These are phyloP conservation scores for Vigna hirtella DNA, from an alignment of 306 rosid species.

Conservation along the genomic window DNA sequence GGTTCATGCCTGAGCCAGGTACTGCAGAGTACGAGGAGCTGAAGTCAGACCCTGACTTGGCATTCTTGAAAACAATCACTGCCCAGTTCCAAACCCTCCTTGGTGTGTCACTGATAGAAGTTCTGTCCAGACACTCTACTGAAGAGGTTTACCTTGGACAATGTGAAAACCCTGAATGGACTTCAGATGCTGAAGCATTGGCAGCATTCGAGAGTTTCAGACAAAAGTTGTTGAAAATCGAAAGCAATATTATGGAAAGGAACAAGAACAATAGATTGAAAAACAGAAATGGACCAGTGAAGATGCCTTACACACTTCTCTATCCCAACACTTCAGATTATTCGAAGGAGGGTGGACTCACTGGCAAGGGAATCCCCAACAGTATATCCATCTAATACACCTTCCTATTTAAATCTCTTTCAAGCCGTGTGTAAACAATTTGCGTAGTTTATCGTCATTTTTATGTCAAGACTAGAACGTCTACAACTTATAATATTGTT, in stretches of 20 bases:
- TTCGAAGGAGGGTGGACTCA: constrained; percentile 75
- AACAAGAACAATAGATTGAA: constrained; percentile 66
- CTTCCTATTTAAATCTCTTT: not conserved
- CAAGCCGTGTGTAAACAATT: not conserved
- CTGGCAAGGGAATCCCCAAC: constrained; percentile 95
- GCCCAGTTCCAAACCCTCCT: constrained; percentile 88
- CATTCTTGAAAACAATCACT: constrained; percentile 86
- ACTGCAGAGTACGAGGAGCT: constrained; percentile 78
- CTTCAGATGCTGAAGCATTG: constrained; percentile 59
- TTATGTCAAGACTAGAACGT: constrained; percentile 24
- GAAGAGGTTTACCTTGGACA: constrained; percentile 96
- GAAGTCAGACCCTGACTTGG: constrained; percentile 65
- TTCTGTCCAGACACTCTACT: constrained; percentile 79
- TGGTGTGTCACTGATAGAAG: constrained; percentile 86
- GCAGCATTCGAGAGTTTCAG: constrained; percentile 72
- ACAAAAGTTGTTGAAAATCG: constrained; percentile 61
- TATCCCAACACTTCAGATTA: constrained; percentile 80
- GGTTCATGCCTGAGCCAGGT: constrained; percentile 96
- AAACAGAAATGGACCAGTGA: constrained; percentile 81
- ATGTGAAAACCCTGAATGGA: constrained; percentile 71
- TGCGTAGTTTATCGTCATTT: not conserved
- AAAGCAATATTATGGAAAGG: constrained; percentile 59
- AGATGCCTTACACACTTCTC: constrained; percentile 77
- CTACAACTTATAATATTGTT: not conserved
- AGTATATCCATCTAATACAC: constrained; percentile 71